A percentile compares a stretch with the other conserved stretches of the same genome.
Conservation (phyloP, 1,284 basidiomycete species). For the Ustilago nuda region DNA sequence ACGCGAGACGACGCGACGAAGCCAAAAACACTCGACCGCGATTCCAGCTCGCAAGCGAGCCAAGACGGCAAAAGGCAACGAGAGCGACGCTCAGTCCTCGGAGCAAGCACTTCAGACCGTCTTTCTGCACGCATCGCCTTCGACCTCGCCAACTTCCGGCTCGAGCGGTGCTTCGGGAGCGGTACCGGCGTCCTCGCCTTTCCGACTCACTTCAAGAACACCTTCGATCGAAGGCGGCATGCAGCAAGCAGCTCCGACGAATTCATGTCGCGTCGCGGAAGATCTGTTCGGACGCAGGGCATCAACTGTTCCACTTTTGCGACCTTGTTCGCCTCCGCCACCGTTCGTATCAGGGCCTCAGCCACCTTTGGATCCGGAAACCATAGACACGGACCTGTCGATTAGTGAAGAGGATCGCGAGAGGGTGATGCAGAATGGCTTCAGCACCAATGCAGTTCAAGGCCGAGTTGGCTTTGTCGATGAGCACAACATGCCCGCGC, state of each 20-base stretch:
- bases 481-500: conserved; percentile 27
- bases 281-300: conserved; percentile 25
- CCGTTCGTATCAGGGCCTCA: neutral
- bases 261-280: neutral
- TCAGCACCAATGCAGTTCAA: neutral
- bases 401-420: neutral
- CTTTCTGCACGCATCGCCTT: conserved; percentile 34
- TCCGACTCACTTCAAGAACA: conserved; percentile 14
- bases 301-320: conserved; percentile 19
- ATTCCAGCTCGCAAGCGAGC: conserved; percentile 13
- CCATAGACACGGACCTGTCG: neutral
- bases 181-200: conserved; percentile 12
- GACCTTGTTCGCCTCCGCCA: conserved; percentile 21
- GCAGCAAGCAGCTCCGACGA: neutral
- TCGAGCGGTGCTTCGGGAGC: neutral
- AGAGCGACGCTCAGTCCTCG: neutral
- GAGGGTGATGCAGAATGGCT: neutral
- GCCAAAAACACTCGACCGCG: neutral
- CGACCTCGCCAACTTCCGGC: conserved; percentile 12
- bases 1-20: conserved; percentile 25
- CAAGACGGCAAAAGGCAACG: neutral
- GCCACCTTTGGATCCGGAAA: neutral
- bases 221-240: conserved; percentile 10
- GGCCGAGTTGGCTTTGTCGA: neutral
- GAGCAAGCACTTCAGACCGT: conserved; percentile 32